These are phyloP conservation scores for Misopates orontium DNA, from an alignment of 257 asterid genomes.

Conservation along the genomic window DNA sequence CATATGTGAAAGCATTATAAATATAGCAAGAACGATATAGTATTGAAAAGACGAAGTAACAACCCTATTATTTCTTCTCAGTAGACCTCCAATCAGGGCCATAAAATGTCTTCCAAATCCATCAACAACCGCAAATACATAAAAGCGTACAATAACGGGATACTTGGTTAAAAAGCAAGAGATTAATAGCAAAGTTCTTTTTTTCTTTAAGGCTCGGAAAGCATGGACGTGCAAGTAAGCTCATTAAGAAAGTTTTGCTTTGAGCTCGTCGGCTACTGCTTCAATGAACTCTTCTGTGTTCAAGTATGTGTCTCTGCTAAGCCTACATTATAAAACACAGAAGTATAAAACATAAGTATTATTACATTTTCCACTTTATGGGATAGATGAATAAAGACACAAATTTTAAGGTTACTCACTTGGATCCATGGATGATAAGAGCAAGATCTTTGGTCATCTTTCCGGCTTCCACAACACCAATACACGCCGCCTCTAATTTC, in stretches of 20 bases:
- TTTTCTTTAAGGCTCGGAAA: neutral
- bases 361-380: no score
- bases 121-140: no score
- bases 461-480: conserved; percentile 87
- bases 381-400: neutral
- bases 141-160: no score
- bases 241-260: conserved; percentile 63
- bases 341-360: neutral
- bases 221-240: conserved; percentile 13
- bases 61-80: no score
- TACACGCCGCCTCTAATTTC: conserved; percentile 90
- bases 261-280: conserved; percentile 86
- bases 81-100: no score
- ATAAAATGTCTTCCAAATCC: no score
- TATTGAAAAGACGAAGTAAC: no score
- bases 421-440: conserved; percentile 87
- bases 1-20: no score
- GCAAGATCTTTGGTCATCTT: conserved; percentile 99
- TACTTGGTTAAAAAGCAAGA: no score
- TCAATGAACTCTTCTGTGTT: conserved; percentile 94
- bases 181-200: no score
- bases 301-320: conserved; percentile 62
- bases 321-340: conserved; percentile 42
- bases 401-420: conserved; percentile 42
- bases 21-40: no score